Base-by-base conservation (phyloP, 352 stramenopile genomes). In the Elongisporangium prolatum region DNA sequence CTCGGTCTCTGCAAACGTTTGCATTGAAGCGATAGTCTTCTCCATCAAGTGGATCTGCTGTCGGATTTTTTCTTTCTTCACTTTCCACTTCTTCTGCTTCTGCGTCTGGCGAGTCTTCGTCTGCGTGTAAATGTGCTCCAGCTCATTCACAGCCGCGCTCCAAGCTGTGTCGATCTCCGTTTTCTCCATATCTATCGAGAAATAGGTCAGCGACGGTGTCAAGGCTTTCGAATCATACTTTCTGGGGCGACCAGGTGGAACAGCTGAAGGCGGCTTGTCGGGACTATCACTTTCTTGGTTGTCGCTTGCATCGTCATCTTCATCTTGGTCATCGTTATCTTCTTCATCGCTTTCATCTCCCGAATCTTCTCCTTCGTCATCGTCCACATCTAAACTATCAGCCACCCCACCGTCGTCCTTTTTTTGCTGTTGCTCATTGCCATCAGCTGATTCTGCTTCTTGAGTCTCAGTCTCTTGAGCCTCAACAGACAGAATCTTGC, bases 41-140 rank as follows among this genome's bases (percentile, higher is more conserved):
- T 91, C 81, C 9, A 91, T 55, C 52, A 88, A 44, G 54, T 79
- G 64, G 18, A 91, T 91, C 58, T 91, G 81, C 37, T 80, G 76
- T 50, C 72, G 68, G 49, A 91, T 64, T 34, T 87, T 89, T 16
- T 83, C 79, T 13, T 87, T 86, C 52, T 87, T 85, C 14, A 88
- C 52, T 18, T 50, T 22, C 77, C 79, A 89, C 10, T 69, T 68
- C 38, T 84, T 72, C 47, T 80, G 82, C 20, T 66, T 76, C 21
- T 75, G 69, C 0, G 54, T 37, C 28, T 62, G 66, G 48, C 84
- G 72, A 44, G 63, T 69, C 59, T 85, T 86, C 20, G 74, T 65
- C 10, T 69, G 49, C 2, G 60, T 64, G 52, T 89, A 88, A 0
- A 89, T 63, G 11, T 60, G 40, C 38, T 88, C 81, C 2, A 89